A percentile compares a stretch with the other conserved stretches of the same genome.
phyloP scores from a whole-genome alignment of 169 alveolate genomes.

The Cryptosporidium xiaoi region DNA sequence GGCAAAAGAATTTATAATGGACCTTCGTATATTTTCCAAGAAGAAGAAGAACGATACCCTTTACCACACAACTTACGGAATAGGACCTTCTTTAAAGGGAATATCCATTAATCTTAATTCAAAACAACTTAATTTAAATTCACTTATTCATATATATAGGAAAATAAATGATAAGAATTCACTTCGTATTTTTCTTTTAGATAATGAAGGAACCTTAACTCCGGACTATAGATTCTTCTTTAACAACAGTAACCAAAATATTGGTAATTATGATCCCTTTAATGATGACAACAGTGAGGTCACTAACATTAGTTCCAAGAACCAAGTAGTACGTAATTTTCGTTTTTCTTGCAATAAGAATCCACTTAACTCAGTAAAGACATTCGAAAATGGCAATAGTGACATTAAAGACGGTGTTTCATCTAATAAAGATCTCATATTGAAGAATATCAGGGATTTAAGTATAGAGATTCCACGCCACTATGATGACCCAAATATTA shows the following conservation, averaged over 20 bases:
- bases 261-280: not conserved
- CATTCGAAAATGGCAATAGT: not conserved
- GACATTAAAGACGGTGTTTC: not conserved
- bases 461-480: constrained; percentile 1
- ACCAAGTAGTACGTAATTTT: not conserved
- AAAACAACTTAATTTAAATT: constrained; percentile 24
- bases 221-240: constrained; percentile 76
- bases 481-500: not conserved
- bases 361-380: not conserved
- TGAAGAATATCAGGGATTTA: not conserved
- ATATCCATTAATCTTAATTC: constrained; percentile 26
- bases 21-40: constrained; percentile 13
- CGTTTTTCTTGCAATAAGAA: not conserved
- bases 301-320: not conserved
- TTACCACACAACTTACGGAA: constrained; percentile 44
- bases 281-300: not conserved
- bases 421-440: not conserved
- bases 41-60: constrained; percentile 51
- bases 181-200: constrained; percentile 78
- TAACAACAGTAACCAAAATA: constrained; percentile 6
- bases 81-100: constrained; percentile 53
- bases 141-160: constrained; percentile 27
- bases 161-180: not conserved
- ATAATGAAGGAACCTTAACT: constrained; percentile 82
- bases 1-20: constrained; percentile 70